Evolutionary conservation across 2,329 filamentous ascomycete genomes (phyloP), one percentile per base, ranked within the genome.

Genomic region (Colletotrichum sp.): DNA sequence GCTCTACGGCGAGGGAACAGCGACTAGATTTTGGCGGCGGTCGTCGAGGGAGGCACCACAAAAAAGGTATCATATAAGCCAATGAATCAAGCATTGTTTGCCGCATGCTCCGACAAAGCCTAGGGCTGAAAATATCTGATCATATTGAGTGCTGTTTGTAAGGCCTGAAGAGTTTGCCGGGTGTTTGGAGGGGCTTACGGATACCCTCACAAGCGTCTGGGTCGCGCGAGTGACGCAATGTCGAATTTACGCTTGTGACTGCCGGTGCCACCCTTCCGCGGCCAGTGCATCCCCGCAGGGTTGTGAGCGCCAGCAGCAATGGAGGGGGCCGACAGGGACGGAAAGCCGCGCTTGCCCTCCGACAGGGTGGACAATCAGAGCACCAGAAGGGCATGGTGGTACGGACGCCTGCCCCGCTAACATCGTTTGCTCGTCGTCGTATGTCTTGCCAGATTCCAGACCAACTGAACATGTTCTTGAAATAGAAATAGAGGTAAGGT

Each of bases 201-300:
- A 48, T 32, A 55, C 36, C 10, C 28, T 67, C 57, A n/a, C 43
- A 72, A 30, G 52, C 61, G 18, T 43, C 26, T 68, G 64, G 43
- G 13, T 21, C 32, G 32, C 4, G 39, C 4, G 57, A 71, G 72
- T 74, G 72, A 74, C 72, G 72, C 72, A 74, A 74, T 71, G 18
- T 21, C 36, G 36, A 9, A 55, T 36, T 70, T 28, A 5, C n/a
- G 59, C 39, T 24, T 34, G 18, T 59, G 57, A 43, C 57, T 43
- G 28, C 55, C 55, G 69, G 55, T 43, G 39, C 67, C 32, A 67
- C 52, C 39, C 18, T 67, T 61, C 36, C n/a, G 36, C n/a, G 28
- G 34, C 34, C 30, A 21, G 66, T 32, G 24, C 71, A 73, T 60
- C 57, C 24, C 34, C 34, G 24, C 39, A 71, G 36, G 28, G 24